Conservation (phyloP, 495 filamentous ascomycete genomes). For the Lophiostoma macrostomum region DNA sequence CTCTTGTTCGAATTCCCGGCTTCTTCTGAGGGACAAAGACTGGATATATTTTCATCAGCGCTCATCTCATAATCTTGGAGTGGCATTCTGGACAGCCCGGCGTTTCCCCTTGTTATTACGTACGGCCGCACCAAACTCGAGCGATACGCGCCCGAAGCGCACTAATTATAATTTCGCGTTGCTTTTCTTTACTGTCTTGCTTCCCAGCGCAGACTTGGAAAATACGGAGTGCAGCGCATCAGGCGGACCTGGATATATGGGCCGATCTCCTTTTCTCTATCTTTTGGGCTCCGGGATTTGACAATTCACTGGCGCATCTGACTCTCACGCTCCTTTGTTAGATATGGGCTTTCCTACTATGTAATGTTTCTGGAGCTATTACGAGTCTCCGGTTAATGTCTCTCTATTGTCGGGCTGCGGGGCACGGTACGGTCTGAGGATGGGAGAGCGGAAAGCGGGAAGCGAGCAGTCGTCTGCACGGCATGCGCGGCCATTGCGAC, state of each 20-base stretch:
- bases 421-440: neutral
- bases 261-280: neutral
- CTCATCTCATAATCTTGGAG: conserved; percentile 7
- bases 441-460: neutral
- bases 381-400: conserved; percentile 9
- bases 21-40: neutral
- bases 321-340: conserved; percentile 3
- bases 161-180: neutral
- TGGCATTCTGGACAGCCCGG: too few relatives aligned
- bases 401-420: conserved; percentile 2
- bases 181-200: neutral
- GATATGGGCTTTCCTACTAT: neutral
- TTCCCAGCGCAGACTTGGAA: conserved; percentile 4
- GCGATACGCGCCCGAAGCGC: too few relatives aligned
- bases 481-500: too few relatives aligned
- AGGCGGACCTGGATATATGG: conserved; percentile 8
- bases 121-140: too few relatives aligned
- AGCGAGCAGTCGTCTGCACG: too few relatives aligned
- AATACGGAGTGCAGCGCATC: neutral
- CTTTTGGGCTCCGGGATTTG: neutral
- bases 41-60: neutral
- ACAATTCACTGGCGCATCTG: conserved; percentile 2
- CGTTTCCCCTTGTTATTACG: too few relatives aligned
- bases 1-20: neutral
- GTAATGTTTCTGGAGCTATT: neutral